phyloP scores from a whole-genome alignment of 441 rosid genomes.

The Biscutella laevigata region DNA sequence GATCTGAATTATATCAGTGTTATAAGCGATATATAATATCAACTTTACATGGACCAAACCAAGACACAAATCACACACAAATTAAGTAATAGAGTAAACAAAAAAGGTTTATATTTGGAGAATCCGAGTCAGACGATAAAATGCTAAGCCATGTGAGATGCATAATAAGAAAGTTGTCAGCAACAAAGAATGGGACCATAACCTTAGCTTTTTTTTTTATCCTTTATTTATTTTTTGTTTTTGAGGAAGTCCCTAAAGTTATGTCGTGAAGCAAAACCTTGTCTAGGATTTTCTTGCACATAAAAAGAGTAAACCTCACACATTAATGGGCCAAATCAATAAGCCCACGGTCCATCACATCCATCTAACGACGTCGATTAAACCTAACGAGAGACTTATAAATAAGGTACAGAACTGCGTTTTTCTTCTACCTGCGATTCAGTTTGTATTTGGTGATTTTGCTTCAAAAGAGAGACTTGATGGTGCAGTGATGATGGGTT shows the following conservation, averaged over 20 bases:
- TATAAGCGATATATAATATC: too few relatives aligned
- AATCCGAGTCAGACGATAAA: conserved; percentile 14
- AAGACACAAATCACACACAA: conserved; percentile 1
- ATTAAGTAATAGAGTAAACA: neutral
- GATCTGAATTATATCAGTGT: too few relatives aligned
- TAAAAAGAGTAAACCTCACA: too few relatives aligned
- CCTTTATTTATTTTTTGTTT: neutral
- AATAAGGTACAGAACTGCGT: neutral
- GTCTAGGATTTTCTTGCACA: too few relatives aligned
- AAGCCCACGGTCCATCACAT: neutral
- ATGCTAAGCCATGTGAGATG: conserved; percentile 26
- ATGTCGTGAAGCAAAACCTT: too few relatives aligned
- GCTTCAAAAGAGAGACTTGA: neutral
- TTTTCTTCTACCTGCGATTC: neutral
- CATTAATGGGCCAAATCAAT: conserved; percentile 4
- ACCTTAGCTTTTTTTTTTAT: neutral
- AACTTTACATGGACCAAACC: too few relatives aligned
- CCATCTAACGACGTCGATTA: neutral
- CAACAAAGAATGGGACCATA: conserved; percentile 22
- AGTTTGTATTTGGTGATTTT: neutral
- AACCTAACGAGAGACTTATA: conserved; percentile 14
- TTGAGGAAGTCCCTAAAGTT: neutral
- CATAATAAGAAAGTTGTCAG: conserved; percentile 15
- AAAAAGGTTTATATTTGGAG: neutral
- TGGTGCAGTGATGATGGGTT: conserved; percentile 31